Base-by-base conservation (phyloP, 345 rosid genomes). In the Passiflora organensis region DNA sequence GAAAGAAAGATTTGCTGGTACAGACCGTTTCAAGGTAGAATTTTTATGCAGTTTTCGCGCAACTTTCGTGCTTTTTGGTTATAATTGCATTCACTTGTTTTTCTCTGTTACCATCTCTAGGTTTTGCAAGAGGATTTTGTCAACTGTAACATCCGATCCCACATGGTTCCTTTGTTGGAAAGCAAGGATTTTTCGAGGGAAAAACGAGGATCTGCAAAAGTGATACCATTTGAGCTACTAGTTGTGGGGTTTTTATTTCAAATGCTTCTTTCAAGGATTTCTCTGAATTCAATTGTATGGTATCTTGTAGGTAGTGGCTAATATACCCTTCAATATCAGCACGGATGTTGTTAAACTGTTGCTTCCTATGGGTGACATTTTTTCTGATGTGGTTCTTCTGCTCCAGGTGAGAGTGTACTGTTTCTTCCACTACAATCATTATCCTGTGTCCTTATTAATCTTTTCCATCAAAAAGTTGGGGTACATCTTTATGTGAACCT, bases 301-400 rank as follows among this genome's bases (percentile, higher is more conserved):
- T 1, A 43, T 19, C 18, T 68, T 72, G 60, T 78, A 91, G 96
- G 96, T 91, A 15, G 95, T 91, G 13, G 60, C 98, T 49, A 91
- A 86, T 58, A 74, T 88, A 58, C 98, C 96, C 43, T 91, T 88
- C 51, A 91, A 88, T 73, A 81, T 91, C 52, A 88, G 88, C 72
- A 91, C 82, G 18, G 95, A 91, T 66, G 82, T 88, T 21, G 74
- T 88, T 58, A 91, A 79, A 71, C 82, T 66, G 60, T 81, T 91
- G 69, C 93, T 91, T 76, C 96, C 97, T 1, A 78, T 91, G 96
- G 91, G 97, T 60, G 95, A 81, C 72, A 81, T 86, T 43, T 83
- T 88, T 71, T 85, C 98, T 5, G 81, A 87, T 75, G 88, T 91
- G 51, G 84, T 82, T 72, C 95, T 88, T 67, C 75, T 91, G 57